phyloP scores from a whole-genome alignment of 192 early-diverging fungal species.

The Linnemannia zychae region DNA sequence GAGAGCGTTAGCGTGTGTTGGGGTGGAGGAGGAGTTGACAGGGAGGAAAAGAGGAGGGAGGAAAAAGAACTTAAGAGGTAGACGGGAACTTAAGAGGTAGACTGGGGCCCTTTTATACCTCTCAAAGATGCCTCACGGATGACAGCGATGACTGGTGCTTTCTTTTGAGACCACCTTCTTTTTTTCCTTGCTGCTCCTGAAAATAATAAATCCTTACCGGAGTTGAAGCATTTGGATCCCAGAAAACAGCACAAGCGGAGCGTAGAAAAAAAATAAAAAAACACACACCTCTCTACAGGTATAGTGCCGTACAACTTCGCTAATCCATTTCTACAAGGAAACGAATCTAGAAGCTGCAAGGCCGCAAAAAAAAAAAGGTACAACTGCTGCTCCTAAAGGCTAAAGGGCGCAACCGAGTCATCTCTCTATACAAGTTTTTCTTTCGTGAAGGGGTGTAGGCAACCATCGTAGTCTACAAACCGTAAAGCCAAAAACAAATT shows the following conservation, averaged over 20 bases:
- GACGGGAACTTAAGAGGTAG: conserved; percentile 6
- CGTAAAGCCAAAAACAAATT: neutral
- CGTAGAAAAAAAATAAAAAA: neutral
- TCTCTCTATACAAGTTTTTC: neutral
- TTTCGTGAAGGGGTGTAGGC: conserved; percentile 6
- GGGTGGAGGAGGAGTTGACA: neutral
- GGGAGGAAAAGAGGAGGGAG: neutral
- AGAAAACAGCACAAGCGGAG: conserved; percentile 7
- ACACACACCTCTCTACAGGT: neutral
- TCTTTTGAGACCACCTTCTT: neutral
- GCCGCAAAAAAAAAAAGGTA: neutral
- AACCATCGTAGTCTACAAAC: neutral
- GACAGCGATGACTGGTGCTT: neutral
- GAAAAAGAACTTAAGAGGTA: neutral
- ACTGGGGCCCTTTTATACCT: neutral
- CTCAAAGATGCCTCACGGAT: neutral
- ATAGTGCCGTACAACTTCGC: neutral
- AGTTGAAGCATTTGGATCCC: conserved; percentile 11
- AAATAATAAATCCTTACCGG: neutral
- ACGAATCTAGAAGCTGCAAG: conserved; percentile 5
- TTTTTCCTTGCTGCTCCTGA: neutral
- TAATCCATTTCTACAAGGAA: neutral
- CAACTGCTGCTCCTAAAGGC: neutral
- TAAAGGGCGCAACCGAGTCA: conserved; percentile 9
- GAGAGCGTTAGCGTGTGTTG: neutral